These are phyloP conservation scores for Xylaria sp. DNA, from an alignment of 2,329 filamentous ascomycete species.

Conservation along the genomic window DNA sequence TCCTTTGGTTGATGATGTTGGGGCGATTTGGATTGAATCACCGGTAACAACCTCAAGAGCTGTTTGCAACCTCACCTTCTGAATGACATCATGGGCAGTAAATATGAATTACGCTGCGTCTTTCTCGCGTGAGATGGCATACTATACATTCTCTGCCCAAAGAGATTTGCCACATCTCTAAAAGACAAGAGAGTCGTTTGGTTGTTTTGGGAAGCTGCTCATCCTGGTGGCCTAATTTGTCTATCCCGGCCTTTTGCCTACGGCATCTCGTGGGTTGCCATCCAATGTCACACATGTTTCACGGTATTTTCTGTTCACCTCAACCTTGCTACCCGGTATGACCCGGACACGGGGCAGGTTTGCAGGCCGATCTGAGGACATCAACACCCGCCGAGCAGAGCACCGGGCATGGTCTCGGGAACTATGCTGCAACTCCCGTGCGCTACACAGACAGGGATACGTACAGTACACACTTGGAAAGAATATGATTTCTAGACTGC, in stretches of 20 bases:
- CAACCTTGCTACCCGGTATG: neutral
- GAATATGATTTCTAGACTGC: neutral
- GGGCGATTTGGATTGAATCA: constrained; percentile 3
- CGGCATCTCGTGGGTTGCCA: neutral
- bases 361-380: neutral
- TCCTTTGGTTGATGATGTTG: too few relatives aligned
- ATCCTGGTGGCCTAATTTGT: neutral
- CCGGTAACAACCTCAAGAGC: neutral
- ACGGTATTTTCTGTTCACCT: neutral
- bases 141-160: neutral
- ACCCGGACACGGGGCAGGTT: neutral
- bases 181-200: neutral
- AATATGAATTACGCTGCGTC: neutral
- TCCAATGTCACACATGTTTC: neutral
- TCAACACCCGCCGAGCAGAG: neutral
- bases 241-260: neutral
- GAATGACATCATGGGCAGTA: constrained; percentile 2
- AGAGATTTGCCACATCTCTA: neutral
- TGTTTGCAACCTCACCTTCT: neutral
- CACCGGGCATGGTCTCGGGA: neutral
- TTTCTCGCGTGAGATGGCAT: neutral
- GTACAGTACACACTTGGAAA: neutral
- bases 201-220: neutral
- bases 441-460: neutral
- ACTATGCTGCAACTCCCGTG: neutral